A percentile compares a stretch with the other conserved stretches of the same genome.
phyloP scores from a whole-genome alignment of 108 stramenopile species.

The Nitzschia putrida region DNA sequence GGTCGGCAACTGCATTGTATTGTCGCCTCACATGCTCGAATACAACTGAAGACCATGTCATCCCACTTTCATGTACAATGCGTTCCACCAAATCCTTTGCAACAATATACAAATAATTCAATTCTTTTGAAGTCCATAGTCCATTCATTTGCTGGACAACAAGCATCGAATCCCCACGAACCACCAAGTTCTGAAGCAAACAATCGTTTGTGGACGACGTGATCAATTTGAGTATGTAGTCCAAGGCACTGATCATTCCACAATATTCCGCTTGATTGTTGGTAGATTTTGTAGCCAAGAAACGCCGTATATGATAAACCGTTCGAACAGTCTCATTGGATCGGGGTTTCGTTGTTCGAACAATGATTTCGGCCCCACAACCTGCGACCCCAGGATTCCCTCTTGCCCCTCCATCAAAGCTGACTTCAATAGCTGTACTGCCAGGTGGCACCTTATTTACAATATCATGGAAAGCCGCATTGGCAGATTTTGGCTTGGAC shows the following conservation, averaged over 20 bases:
- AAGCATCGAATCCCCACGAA: constrained; percentile 76
- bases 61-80: constrained; percentile 4
- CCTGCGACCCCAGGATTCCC: constrained; percentile 88
- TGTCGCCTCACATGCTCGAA: constrained; percentile 74
- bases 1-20: constrained; percentile 69
- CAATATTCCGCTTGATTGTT: constrained; percentile 85
- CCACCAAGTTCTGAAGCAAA: constrained; percentile 1
- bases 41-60: neutral
- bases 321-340: neutral
- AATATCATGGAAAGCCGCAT: too few relatives aligned
- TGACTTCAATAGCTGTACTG: constrained; percentile 27
- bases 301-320: neutral
- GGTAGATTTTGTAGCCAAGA: constrained; percentile 25
- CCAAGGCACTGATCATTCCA: constrained; percentile 63
- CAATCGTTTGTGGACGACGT: neutral
- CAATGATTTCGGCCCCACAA: constrained; percentile 56
- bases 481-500: too few relatives aligned
- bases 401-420: constrained; percentile 83
- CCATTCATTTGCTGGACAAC: constrained; percentile 78
- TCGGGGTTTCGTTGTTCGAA: neutral
- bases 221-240: constrained; percentile 27
- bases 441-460: too few relatives aligned
- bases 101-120: constrained; percentile 40
- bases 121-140: constrained; percentile 48
- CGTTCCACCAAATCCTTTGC: constrained; percentile 10